Evolutionary conservation across 805 yeast species (phyloP).

Genomic region (Metschnikowia aberdeeniae): DNA sequence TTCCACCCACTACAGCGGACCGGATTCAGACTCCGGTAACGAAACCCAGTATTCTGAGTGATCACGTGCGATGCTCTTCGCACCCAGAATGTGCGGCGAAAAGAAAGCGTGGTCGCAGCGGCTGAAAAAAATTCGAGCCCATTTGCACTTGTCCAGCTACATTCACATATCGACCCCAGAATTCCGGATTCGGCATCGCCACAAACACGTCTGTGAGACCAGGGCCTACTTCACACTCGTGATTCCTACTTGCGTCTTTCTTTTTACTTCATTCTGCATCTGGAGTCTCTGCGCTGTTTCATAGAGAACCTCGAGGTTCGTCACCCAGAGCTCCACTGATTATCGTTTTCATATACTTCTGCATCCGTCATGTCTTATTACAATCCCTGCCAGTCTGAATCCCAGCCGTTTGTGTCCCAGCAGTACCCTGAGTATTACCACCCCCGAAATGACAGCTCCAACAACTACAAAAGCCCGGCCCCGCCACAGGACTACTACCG

Average conservation of each 20-base stretch:
- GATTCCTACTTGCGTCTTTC: neutral
- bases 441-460: neutral
- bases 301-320: neutral
- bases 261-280: constrained; percentile 11
- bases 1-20: neutral
- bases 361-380: constrained; percentile 35
- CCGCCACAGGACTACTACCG: neutral
- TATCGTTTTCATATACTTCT: constrained; percentile 3
- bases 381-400: constrained; percentile 37
- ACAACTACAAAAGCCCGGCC: neutral
- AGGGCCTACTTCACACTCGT: too few species aligned
- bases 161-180: neutral
- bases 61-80: constrained; percentile 6
- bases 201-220: too few species aligned
- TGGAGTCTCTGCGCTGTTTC: neutral
- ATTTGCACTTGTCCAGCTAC: neutral
- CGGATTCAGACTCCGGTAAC: constrained; percentile 3
- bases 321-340: neutral
- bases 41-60: constrained; percentile 15
- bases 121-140: constrained; percentile 6
- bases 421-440: neutral
- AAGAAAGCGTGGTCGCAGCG: constrained; percentile 4
- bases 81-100: constrained; percentile 3
- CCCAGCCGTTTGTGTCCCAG: constrained; percentile 23
- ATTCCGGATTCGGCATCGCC: neutral